A percentile compares a stretch with the other conserved stretches of the same genome.
Evolutionary conservation across 2,329 filamentous ascomycete genomes (phyloP).

Genomic region (Sordariomycetes sp.): DNA sequence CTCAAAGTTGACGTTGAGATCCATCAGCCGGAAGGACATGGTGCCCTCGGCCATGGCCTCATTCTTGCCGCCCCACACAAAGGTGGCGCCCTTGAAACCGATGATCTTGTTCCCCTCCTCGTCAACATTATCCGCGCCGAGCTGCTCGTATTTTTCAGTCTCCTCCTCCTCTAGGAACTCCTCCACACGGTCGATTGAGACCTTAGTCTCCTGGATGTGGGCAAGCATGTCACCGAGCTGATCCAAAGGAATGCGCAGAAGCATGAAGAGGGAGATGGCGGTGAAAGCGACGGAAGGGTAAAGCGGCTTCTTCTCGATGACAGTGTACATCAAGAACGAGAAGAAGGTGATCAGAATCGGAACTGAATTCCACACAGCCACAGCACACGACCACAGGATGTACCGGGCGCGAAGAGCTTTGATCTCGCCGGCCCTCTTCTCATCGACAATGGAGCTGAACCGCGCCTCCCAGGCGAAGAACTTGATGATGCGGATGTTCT

Average conservation of each 20-base stretch:
- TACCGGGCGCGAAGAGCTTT: constrained; percentile 69
- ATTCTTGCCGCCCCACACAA: constrained; percentile 73
- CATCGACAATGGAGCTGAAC: constrained; percentile 74
- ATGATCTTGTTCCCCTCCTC: constrained; percentile 61
- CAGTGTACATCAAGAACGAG: constrained; percentile 87
- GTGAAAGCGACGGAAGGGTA: constrained; percentile 93
- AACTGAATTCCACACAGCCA: constrained; percentile 92
- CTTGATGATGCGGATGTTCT: constrained; percentile 98
- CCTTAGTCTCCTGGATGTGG: constrained; percentile 93
- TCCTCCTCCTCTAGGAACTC: constrained; percentile 88
- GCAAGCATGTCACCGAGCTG: constrained; percentile 98
- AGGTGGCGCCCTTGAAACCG: constrained; percentile 71
- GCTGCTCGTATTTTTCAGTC: constrained; percentile 86
- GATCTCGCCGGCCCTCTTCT: constrained; percentile 72
- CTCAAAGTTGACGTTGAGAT: constrained; percentile 70
- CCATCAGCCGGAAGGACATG: constrained; percentile 69
- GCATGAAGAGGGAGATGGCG: constrained; percentile 86
- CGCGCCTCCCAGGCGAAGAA: constrained; percentile 98
- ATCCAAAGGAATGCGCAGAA: constrained; percentile 84
- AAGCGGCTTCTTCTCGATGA: constrained; percentile 77
- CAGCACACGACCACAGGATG: constrained; percentile 81
- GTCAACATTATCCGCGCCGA: constrained; percentile 56
- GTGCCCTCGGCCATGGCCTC: constrained; percentile 49
- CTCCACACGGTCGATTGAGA: constrained; percentile 92
- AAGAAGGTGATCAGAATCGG: constrained; percentile 93